These are phyloP conservation scores for Scytalidium sp. DNA, from an alignment of 2,329 filamentous ascomycete genomes.

Conservation along the genomic window DNA sequence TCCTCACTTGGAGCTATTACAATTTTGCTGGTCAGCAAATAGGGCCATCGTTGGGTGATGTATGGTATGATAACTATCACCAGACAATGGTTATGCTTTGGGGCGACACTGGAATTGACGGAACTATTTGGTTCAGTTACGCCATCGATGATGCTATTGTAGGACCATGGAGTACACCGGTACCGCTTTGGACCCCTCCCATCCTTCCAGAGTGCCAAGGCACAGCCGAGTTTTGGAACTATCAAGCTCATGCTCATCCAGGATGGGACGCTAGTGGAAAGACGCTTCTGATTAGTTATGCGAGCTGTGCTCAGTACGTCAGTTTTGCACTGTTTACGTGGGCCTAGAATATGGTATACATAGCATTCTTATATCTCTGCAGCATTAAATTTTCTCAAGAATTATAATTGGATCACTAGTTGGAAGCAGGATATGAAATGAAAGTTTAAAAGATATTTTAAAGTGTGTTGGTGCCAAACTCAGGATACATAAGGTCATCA, in stretches of 20 bases:
- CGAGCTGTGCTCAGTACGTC: background rate
- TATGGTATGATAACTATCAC: constrained; percentile 5
- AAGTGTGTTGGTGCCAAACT: no score
- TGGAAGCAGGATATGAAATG: no score
- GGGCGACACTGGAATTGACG: constrained; percentile 7
- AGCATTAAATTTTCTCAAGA: no score
- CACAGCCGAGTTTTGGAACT: constrained; percentile 1
- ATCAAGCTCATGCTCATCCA: constrained; percentile 6
- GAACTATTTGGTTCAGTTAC: constrained; percentile 6
- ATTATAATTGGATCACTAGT: no score
- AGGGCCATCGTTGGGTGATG: constrained; percentile 4
- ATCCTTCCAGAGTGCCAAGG: background rate
- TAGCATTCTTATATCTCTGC: no score
- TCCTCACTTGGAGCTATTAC: constrained; percentile 3
- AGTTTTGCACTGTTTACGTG: background rate
- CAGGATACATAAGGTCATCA: no score
- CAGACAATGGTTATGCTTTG: constrained; percentile 7
- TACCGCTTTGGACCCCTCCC: constrained; percentile 3
- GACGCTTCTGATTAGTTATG: constrained; percentile 7
- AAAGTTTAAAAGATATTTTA: no score
- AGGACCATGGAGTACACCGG: constrained; percentile 5
- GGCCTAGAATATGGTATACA: background rate
- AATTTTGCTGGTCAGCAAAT: background rate
- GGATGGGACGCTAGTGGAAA: constrained; percentile 6
- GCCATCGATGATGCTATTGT: background rate